phyloP scores from a whole-genome alignment of 2,329 filamentous ascomycete genomes.

The Aspergillus hiratsukae region DNA sequence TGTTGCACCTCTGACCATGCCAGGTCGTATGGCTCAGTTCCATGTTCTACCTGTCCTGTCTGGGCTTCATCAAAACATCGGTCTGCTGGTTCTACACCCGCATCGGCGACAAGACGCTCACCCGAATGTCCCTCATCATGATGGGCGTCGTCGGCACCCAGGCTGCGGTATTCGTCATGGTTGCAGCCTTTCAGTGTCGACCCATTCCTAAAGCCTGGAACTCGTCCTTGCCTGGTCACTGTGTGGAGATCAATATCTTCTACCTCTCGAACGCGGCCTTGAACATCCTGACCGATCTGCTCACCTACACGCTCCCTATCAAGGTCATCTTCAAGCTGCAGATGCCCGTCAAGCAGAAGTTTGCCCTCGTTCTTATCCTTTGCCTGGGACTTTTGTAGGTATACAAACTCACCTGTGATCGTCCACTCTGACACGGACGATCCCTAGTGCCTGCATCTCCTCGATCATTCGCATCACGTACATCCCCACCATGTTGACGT shows the following conservation, averaged over 20 bases:
- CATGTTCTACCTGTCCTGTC: slow-evolving; percentile 46
- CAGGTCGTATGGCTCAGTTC: slow-evolving; percentile 45
- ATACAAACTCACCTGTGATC: too few species aligned
- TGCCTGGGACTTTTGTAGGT: slow-evolving; percentile 46
- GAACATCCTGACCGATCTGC: slow-evolving; percentile 58
- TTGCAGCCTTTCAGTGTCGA: slow-evolving; percentile 43
- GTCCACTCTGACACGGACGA: not conserved
- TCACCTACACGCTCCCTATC: slow-evolving; percentile 51
- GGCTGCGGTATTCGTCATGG: slow-evolving; percentile 39
- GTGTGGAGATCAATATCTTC: slow-evolving; percentile 47
- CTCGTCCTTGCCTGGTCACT: slow-evolving; percentile 31
- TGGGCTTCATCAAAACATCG: slow-evolving; percentile 48
- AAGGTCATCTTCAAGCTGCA: slow-evolving; percentile 44
- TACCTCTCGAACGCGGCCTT: slow-evolving; percentile 53
- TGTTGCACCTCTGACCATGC: not conserved
- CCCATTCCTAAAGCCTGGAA: slow-evolving; percentile 41
- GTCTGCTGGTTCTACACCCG: slow-evolving; percentile 45
- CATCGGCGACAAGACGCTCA: slow-evolving; percentile 38
- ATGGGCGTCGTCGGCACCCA: slow-evolving; percentile 39
- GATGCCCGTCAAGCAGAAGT: slow-evolving; percentile 45
- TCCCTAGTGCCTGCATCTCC: slow-evolving; percentile 41
- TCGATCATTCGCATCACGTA: slow-evolving; percentile 46
- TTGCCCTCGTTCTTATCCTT: slow-evolving; percentile 47
- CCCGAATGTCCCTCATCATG: slow-evolving; percentile 36
- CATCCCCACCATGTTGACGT: slow-evolving; percentile 41